Base-by-base conservation (phyloP, 495 filamentous ascomycete species). In the Aspergillus nidulans region DNA sequence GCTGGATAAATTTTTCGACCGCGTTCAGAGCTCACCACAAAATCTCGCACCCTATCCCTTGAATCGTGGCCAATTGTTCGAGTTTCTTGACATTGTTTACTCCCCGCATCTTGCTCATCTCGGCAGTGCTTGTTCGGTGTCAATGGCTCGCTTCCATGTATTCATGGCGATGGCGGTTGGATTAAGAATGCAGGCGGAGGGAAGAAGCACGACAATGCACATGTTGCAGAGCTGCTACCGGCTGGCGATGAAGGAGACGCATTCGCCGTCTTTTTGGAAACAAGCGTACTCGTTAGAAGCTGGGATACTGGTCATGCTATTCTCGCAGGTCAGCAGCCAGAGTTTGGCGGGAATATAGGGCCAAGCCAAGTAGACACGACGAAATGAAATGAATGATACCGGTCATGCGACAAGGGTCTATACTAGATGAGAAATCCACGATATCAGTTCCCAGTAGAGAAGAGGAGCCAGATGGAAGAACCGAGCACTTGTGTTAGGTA, bases 91-190 rank as follows among this genome's bases (percentile, higher is more conserved):
- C 36, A 30, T 58, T 1, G 52, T 55, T 8, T 15, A 58, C 10
- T 28, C 26, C 4, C 26, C n/a, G 12, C 16, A 12, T 1, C 32
- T 32, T 3, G 23, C 46, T 20, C 15, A 4, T 21, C 26, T 13
- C 3, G 38, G 55, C 1, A 19, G 10, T 3, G 2, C 58, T 6
- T 58, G 45, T 21, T 19, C 52, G 0, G 19, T 25, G 4, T 52
- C 59, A 0, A 55, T 62, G 55, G 59, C 59, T 1, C 44, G 46
- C n/a, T 62, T 58, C 18, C 59, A 58, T 13, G 59, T 62, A 6
- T 56, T 55, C 46, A 58, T 62, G 59, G 55, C 59, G 0, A 62
- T 62, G 55, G 59, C 59, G 7, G 39, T 56, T n/a, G 55, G 32
- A 7, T 36, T 62, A n/a, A 18, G 47, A n/a, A 38, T 58, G 32